Conservation (phyloP, 2,329 filamentous ascomycete species). For the Neonectria hederae region DNA sequence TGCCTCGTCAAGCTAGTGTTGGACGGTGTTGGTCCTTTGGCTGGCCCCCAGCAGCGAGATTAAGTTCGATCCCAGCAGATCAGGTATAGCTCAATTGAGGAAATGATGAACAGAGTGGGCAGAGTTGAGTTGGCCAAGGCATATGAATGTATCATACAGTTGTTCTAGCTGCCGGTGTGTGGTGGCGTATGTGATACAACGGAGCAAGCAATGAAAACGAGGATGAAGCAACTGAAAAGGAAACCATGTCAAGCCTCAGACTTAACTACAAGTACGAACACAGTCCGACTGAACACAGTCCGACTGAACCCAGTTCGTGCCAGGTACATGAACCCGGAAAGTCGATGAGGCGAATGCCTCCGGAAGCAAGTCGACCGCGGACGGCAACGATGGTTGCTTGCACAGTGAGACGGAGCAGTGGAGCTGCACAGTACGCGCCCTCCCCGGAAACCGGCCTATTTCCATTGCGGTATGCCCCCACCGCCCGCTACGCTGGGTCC, state of each 20-base stretch:
- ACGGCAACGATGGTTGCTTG: too few species aligned
- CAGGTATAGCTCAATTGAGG: background rate
- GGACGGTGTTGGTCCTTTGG: background rate
- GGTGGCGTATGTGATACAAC: background rate
- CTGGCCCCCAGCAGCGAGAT: background rate
- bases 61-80: conserved; percentile 20
- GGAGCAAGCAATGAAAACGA: background rate
- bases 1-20: background rate
- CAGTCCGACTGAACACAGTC: too few species aligned
- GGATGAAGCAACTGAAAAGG: background rate
- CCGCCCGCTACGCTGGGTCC: background rate
- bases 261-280: background rate
- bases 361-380: background rate
- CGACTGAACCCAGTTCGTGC: too few species aligned
- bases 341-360: background rate
- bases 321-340: background rate
- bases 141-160: background rate
- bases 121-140: background rate
- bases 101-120: background rate
- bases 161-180: background rate
- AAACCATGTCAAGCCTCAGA: background rate
- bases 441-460: too few species aligned
- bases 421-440: background rate
- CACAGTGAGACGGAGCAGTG: background rate
- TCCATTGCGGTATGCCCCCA: background rate